Evolutionary conservation across 768 basidiomycete genomes (phyloP), one percentile per base, ranked within the genome.

Genomic region (Hygrophorus pudorinus): DNA sequence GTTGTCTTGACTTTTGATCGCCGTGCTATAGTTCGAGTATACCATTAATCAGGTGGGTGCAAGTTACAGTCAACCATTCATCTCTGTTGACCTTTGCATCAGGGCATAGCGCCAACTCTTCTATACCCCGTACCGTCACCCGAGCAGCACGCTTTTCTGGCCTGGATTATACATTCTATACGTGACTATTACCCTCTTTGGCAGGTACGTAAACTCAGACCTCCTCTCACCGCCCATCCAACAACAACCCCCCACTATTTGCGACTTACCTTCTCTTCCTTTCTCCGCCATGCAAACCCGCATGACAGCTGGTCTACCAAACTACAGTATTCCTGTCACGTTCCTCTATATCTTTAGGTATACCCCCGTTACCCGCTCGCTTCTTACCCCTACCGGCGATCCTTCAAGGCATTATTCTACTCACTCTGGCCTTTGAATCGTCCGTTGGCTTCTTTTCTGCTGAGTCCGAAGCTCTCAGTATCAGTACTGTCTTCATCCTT

Each of bases 141-240:
- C 1, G 73, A 76, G 5, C 63, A 65, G 4, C 68, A 81, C 48
- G 72, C 77, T 44, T 40, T 89, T 10, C 68, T 94, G 40, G 76
- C 80, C 56, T 76, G 72, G 56, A 72, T 97, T 47, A 87, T 98
- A 45, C 79, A 86, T 54, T 80, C 78, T 1, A 71, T 91, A 14
- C 73, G 90, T 30, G 94, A 97, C 56, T 98, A 92, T 59, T 97
- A 97, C 63, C 92, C 92, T 1, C 73, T 94, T 32, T 96, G 91
- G 87, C 88, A 90, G 80, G 86, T 83, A 48, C 18, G 71, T 37
- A 32, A 7, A 47, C 13, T 5, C 38, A 48, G 39, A 52, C 51
- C 13, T 42, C 56, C 14, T 53, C 51, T 4, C 55, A 49, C 48
- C 38, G 46, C 46, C 38, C 18, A 45, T 39, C 12, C 42, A 44